phyloP scores from a whole-genome alignment of 2,329 filamentous ascomycete genomes.

The Chrysosphaeria jannelii region DNA sequence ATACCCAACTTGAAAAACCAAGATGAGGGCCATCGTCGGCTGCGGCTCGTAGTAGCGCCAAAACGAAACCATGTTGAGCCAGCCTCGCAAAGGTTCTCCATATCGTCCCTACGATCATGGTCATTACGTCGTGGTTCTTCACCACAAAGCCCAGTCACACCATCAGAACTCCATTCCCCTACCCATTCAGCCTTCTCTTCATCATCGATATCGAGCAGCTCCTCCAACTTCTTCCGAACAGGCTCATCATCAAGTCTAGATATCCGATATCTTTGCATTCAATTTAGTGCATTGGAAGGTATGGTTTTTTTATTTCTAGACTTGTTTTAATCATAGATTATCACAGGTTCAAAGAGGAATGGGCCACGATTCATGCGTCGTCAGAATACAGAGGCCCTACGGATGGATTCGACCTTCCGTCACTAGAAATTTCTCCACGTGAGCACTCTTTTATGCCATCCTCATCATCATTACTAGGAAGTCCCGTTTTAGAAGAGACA shows the following conservation, averaged over 20 bases:
- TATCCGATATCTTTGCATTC: conserved; percentile 18
- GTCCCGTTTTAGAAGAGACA: not conserved
- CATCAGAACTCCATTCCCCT: too few species aligned
- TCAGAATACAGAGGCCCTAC: conserved; percentile 15
- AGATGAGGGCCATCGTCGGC: conserved; percentile 15
- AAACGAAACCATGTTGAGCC: too few species aligned
- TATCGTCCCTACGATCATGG: conserved; percentile 13
- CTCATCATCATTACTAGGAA: not conserved
- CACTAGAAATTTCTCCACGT: conserved; percentile 13
- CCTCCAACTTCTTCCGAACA: too few species aligned
- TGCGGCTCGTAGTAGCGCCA: conserved; percentile 15
- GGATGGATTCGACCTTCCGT: conserved; percentile 16
- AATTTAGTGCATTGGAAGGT: conserved; percentile 18
- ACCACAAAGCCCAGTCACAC: too few species aligned
- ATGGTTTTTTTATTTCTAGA: conserved; percentile 2
- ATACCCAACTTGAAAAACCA: conserved; percentile 15
- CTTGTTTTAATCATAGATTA: conserved; percentile 10
- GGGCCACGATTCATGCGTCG: conserved; percentile 16
- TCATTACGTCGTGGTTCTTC: too few species aligned
- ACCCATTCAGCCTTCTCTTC: too few species aligned
- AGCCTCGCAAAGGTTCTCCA: conserved; percentile 13
- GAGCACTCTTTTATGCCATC: too few species aligned
- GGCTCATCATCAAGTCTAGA: too few species aligned
- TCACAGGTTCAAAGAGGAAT: conserved; percentile 15
- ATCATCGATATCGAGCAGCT: too few species aligned